Conservation (phyloP, 495 filamentous ascomycete genomes). For the Tuber brumale region DNA sequence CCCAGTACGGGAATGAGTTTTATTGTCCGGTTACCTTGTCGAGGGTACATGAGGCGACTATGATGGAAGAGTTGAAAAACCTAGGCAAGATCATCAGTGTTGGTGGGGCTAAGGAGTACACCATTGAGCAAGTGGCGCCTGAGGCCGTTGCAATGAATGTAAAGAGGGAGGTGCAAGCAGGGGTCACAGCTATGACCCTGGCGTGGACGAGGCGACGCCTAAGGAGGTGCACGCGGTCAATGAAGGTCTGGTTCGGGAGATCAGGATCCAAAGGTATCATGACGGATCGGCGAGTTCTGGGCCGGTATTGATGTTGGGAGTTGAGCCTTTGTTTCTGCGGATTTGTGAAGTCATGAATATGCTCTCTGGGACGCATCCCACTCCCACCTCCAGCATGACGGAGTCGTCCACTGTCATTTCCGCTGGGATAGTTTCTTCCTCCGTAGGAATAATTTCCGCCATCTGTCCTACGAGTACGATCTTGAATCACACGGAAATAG, state of each 20-base stretch:
- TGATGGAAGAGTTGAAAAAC: slow-evolving; percentile 86
- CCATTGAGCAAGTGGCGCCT: slow-evolving; percentile 40
- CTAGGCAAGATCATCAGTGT: slow-evolving; percentile 59
- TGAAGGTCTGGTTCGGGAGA: not conserved
- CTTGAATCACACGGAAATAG: not conserved
- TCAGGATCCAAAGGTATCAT: not conserved
- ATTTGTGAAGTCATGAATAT: slow-evolving; percentile 19
- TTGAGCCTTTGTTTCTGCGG: slow-evolving; percentile 9
- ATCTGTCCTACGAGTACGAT: slow-evolving; percentile 5
- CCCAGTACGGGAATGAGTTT: slow-evolving; percentile 90
- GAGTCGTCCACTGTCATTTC: slow-evolving; percentile 16
- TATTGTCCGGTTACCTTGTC: slow-evolving; percentile 89
- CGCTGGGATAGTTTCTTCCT: slow-evolving; percentile 9
- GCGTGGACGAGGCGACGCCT: slow-evolving; percentile 1
- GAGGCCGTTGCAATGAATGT: slow-evolving; percentile 42
- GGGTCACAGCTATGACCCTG: not conserved
- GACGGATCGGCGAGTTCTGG: slow-evolving; percentile 13
- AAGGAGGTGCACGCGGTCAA: slow-evolving; percentile 16
- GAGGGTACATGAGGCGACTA: slow-evolving; percentile 88
- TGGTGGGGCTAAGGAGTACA: slow-evolving; percentile 39
- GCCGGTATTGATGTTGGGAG: not conserved
- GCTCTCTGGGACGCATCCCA: slow-evolving; percentile 16
- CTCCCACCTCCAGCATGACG: slow-evolving; percentile 9
- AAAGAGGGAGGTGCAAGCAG: slow-evolving; percentile 3
- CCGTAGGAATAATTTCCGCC: not conserved